Percentiles rank a stretch among this genome's conserved stretches.
Evolutionary conservation across 2,329 filamentous ascomycete genomes (phyloP).

Genomic region (Cladophialophora exuberans): DNA sequence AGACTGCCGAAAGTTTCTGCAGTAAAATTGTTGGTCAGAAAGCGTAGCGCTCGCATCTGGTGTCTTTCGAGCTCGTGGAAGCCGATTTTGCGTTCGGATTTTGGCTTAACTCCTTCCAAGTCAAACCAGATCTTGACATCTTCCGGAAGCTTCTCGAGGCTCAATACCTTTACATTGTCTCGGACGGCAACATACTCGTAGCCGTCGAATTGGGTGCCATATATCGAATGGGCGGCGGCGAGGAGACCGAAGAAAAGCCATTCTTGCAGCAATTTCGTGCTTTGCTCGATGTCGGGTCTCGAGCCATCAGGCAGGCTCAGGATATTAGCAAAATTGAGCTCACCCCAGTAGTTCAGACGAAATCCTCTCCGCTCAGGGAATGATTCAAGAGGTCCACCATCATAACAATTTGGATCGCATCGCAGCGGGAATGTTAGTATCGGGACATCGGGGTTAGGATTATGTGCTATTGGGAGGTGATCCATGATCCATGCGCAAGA

Average conservation of each 20-base stretch:
- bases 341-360: constrained; percentile 7
- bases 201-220: not conserved
- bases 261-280: constrained; percentile 14
- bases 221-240: constrained; percentile 1
- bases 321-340: constrained; percentile 9
- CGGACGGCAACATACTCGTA: not conserved
- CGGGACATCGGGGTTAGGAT: not conserved
- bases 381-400: constrained; percentile 3
- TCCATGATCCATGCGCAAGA: too few relatives aligned
- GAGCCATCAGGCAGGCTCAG: constrained; percentile 3
- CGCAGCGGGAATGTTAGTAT: not conserved
- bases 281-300: constrained; percentile 1
- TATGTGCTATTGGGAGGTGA: not conserved
- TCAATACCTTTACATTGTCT: not conserved
- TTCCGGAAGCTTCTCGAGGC: not conserved
- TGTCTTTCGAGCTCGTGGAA: constrained; percentile 8
- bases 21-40: constrained; percentile 15
- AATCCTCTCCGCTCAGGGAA: constrained; percentile 7
- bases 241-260: constrained; percentile 18
- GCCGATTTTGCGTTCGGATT: constrained; percentile 1
- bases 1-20: not conserved
- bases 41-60: constrained; percentile 8
- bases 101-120: not conserved
- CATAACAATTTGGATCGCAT: constrained; percentile 2
- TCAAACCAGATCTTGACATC: not conserved